phyloP scores from a whole-genome alignment of 1,139 yeast species.

The Zygosaccharomyces pseudobailii region DNA sequence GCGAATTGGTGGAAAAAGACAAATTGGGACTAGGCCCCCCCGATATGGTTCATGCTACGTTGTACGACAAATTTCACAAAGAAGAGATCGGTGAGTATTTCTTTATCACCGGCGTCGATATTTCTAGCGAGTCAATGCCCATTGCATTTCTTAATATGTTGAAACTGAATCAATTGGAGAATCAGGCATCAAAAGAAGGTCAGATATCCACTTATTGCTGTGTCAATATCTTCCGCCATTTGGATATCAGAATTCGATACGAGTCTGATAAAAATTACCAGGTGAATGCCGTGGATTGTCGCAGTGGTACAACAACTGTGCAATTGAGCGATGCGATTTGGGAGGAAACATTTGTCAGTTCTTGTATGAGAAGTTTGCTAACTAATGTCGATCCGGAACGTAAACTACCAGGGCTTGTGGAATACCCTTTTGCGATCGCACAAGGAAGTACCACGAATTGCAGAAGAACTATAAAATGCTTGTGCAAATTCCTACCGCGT shows the following conservation, averaged over 20 bases:
- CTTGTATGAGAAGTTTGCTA: conserved; percentile 65
- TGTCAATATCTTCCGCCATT: conserved; percentile 59
- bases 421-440: conserved; percentile 42
- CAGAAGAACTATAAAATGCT: conserved; percentile 51
- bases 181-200: conserved; percentile 13
- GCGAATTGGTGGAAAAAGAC: conserved; percentile 17
- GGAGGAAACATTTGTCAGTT: conserved; percentile 77
- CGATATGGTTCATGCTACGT: conserved; percentile 71
- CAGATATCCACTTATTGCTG: conserved; percentile 57
- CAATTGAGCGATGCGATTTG: conserved; percentile 45
- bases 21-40: conserved; percentile 67
- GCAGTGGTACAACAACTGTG: conserved; percentile 21
- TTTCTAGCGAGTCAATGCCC: conserved; percentile 54
- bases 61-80: conserved; percentile 37
- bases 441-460: conserved; percentile 40
- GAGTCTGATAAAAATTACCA: conserved; percentile 49
- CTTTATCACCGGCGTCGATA: conserved; percentile 55
- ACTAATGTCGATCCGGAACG: conserved; percentile 64
- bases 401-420: conserved; percentile 51
- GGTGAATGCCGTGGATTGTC: conserved; percentile 36
- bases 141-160: conserved; percentile 74
- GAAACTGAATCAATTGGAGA: conserved; percentile 40
- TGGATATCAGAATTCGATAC: conserved; percentile 68
- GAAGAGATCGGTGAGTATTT: conserved; percentile 43
- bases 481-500: conserved; percentile 59